These are phyloP conservation scores for Fusarium sp. DNA, from an alignment of 2,329 filamentous ascomycete genomes.

Conservation along the genomic window DNA sequence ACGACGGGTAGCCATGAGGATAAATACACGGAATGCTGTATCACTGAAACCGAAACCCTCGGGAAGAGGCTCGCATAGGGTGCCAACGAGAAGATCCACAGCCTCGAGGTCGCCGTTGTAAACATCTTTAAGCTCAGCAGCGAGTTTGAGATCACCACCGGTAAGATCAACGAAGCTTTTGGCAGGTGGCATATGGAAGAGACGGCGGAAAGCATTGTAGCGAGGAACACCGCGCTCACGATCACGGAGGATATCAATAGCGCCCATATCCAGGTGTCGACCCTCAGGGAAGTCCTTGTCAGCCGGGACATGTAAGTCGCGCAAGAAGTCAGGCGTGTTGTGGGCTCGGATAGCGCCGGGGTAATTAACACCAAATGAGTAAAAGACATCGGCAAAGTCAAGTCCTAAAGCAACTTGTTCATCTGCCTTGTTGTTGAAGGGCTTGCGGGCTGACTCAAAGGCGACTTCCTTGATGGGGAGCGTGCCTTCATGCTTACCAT, in stretches of 20 bases:
- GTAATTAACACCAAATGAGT: slow-evolving; percentile 28
- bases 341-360: slow-evolving; percentile 30
- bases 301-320: slow-evolving; percentile 8
- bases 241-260: slow-evolving; percentile 35
- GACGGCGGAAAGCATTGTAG: slow-evolving; percentile 29
- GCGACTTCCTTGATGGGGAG: slow-evolving; percentile 23
- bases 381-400: slow-evolving; percentile 20
- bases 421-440: neutral
- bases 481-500: slow-evolving; percentile 11
- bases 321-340: slow-evolving; percentile 31
- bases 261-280: slow-evolving; percentile 25
- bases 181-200: slow-evolving; percentile 24
- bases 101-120: slow-evolving; percentile 22
- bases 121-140: slow-evolving; percentile 14
- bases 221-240: slow-evolving; percentile 33
- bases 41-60: slow-evolving; percentile 31
- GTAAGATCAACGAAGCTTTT: slow-evolving; percentile 25
- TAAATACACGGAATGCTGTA: slow-evolving; percentile 32
- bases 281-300: slow-evolving; percentile 26
- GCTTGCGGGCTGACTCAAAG: slow-evolving; percentile 24
- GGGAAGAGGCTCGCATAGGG: slow-evolving; percentile 22
- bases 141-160: slow-evolving; percentile 18
- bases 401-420: neutral
- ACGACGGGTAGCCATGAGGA: slow-evolving; percentile 28
- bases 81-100: slow-evolving; percentile 20